Evolutionary conservation across 2,329 filamentous ascomycete genomes (phyloP).

Genomic region (Talaromyces sp.): DNA sequence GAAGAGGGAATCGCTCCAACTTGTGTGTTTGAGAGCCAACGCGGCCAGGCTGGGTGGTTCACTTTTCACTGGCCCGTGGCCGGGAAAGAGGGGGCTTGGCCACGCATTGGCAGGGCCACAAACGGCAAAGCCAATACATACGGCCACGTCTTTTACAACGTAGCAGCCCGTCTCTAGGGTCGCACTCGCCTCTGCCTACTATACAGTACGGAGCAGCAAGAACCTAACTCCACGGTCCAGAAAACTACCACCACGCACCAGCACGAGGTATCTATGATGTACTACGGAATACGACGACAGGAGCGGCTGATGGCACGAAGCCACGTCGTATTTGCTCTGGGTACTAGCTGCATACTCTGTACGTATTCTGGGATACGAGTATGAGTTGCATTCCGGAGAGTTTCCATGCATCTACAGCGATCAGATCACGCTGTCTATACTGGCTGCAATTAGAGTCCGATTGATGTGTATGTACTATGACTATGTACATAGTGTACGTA

Average conservation of each 20-base stretch:
- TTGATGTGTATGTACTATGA: not conserved
- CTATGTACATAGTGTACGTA: too few species aligned
- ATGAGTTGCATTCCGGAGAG: not conserved
- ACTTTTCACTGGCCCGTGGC: not conserved
- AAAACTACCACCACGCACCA: not conserved
- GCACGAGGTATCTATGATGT: not conserved
- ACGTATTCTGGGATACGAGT: not conserved
- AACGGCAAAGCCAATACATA: not conserved
- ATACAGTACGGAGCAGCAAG: not conserved
- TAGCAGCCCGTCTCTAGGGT: not conserved
- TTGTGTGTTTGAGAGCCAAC: not conserved
- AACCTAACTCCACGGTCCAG: not conserved
- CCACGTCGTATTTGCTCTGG: not conserved
- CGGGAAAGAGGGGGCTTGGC: slow-evolving; percentile 1
- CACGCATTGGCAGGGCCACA: not conserved
- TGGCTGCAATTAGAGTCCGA: not conserved
- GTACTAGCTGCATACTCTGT: not conserved
- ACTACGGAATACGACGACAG: not conserved
- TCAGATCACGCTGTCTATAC: too few species aligned
- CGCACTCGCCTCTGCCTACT: not conserved
- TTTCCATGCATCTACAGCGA: too few species aligned
- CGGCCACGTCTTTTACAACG: not conserved
- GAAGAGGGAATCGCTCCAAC: not conserved
- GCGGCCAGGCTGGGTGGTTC: not conserved
- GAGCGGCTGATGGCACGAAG: not conserved